A percentile compares a stretch with the other conserved stretches of the same genome.
Conservation (phyloP, 768 basidiomycete species). For the Lepiota subincarnata region DNA sequence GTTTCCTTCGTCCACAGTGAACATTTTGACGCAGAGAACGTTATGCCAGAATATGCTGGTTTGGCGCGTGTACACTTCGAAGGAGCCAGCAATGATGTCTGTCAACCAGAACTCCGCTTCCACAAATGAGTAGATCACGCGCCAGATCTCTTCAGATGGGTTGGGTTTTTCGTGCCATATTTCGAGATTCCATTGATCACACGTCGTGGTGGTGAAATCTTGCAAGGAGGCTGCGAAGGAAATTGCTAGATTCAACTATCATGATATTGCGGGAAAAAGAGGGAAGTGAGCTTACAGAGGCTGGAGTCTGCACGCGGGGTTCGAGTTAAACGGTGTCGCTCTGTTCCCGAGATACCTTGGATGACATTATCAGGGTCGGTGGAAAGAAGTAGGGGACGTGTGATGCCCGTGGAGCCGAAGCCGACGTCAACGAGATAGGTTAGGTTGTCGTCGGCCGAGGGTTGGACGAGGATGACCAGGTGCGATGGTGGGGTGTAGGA, state of each 20-base stretch:
- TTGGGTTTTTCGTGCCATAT: slow-evolving; percentile 12
- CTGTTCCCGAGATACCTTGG: slow-evolving; percentile 1
- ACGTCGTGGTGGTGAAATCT: neutral
- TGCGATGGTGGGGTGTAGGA: slow-evolving; percentile 19
- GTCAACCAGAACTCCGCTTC: slow-evolving; percentile 24
- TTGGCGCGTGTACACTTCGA: slow-evolving; percentile 19
- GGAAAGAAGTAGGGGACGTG: slow-evolving; percentile 26
- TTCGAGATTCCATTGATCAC: slow-evolving; percentile 16
- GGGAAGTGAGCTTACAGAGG: neutral
- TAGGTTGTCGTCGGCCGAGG: slow-evolving; percentile 19
- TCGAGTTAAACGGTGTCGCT: slow-evolving; percentile 7
- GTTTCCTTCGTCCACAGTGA: slow-evolving; percentile 20
- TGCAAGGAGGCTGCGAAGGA: neutral
- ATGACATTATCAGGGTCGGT: slow-evolving; percentile 1
- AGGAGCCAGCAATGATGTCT: slow-evolving; percentile 22
- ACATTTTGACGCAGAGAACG: slow-evolving; percentile 21
- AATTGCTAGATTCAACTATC: neutral
- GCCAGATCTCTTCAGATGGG: slow-evolving; percentile 17
- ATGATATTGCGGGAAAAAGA: no score
- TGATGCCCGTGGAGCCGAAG: slow-evolving; percentile 23
- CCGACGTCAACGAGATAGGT: slow-evolving; percentile 31
- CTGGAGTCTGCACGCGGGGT: neutral
- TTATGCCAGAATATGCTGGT: slow-evolving; percentile 22
- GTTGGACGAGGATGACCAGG: slow-evolving; percentile 29
- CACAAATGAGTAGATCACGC: slow-evolving; percentile 22